Evolutionary conservation across 129 eudicot species (phyloP).

Genomic region (Deinandra increscens): DNA sequence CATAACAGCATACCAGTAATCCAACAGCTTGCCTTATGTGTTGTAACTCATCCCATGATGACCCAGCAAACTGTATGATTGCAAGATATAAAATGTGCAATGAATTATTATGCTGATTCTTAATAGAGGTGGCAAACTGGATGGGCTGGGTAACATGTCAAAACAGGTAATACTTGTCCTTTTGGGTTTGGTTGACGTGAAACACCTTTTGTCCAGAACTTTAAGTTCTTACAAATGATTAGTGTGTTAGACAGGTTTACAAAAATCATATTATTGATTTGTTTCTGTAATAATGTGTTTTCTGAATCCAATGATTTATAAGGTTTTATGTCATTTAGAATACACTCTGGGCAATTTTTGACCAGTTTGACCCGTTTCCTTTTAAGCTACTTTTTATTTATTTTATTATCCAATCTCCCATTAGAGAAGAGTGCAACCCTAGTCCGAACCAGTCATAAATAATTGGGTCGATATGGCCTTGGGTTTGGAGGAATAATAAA

Average conservation of each 20-base stretch:
- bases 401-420: background rate
- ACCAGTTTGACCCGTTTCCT: background rate
- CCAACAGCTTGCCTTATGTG: constrained; percentile 96
- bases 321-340: background rate
- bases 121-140: background rate
- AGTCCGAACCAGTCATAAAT: background rate
- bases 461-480: background rate
- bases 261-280: background rate
- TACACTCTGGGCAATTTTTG: background rate
- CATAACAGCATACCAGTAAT: constrained; percentile 56
- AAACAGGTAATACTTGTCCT: background rate
- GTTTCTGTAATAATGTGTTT: background rate
- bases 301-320: background rate
- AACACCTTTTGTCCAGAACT: background rate
- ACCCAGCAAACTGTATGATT: constrained; percentile 63
- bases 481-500: constrained; percentile 13
- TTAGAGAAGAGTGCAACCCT: background rate
- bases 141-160: background rate
- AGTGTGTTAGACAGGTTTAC: background rate
- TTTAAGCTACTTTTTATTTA: background rate
- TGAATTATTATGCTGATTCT: constrained; percentile 8
- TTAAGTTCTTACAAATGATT: background rate
- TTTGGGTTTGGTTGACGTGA: background rate
- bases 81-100: constrained; percentile 10
- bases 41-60: constrained; percentile 89